A percentile compares a stretch with the other conserved stretches of the same genome.
Conservation (phyloP, 257 asterid species). For the Lycium barbarum region DNA sequence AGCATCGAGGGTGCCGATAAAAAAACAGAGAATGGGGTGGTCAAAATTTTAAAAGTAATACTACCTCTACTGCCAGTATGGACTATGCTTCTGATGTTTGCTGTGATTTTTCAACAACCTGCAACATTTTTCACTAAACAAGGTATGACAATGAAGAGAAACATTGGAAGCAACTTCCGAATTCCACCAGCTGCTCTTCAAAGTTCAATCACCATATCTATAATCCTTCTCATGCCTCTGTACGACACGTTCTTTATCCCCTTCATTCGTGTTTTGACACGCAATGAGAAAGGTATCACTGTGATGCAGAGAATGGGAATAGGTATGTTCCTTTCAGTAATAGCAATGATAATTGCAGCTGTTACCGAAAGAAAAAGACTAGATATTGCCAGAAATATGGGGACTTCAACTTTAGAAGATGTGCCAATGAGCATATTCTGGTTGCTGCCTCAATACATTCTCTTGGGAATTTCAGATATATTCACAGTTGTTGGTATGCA, state of each 20-base stretch:
- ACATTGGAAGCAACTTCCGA: slow-evolving; percentile 63
- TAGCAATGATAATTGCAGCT: slow-evolving; percentile 90
- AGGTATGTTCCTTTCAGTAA: slow-evolving; percentile 81
- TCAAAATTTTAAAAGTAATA: slow-evolving; percentile 51
- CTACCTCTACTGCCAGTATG: slow-evolving; percentile 76
- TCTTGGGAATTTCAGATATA: slow-evolving; percentile 86
- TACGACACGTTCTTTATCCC: slow-evolving; percentile 79
- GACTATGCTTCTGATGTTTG: slow-evolving; percentile 82
- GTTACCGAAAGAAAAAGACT: slow-evolving; percentile 64
- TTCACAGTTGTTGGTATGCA: slow-evolving; percentile 99
- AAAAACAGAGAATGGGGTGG: slow-evolving; percentile 34
- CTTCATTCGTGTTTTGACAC: slow-evolving; percentile 55
- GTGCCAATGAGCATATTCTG: slow-evolving; percentile 74
- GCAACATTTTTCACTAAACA: slow-evolving; percentile 95
- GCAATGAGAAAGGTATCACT: slow-evolving; percentile 67
- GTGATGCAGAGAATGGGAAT: slow-evolving; percentile 89
- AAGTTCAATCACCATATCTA: slow-evolving; percentile 84
- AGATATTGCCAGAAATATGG: slow-evolving; percentile 30
- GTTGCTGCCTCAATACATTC: slow-evolving; percentile 86
- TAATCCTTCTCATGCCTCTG: slow-evolving; percentile 78
- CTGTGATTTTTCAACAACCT: slow-evolving; percentile 92
- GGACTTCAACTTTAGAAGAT: slow-evolving; percentile 25
- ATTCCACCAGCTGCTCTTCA: slow-evolving; percentile 98
- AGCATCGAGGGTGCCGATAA: neutral
- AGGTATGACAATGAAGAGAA: slow-evolving; percentile 87